phyloP scores from a whole-genome alignment of 139 green algal species.

The Auxenochlorella pyrenoidosa region DNA sequence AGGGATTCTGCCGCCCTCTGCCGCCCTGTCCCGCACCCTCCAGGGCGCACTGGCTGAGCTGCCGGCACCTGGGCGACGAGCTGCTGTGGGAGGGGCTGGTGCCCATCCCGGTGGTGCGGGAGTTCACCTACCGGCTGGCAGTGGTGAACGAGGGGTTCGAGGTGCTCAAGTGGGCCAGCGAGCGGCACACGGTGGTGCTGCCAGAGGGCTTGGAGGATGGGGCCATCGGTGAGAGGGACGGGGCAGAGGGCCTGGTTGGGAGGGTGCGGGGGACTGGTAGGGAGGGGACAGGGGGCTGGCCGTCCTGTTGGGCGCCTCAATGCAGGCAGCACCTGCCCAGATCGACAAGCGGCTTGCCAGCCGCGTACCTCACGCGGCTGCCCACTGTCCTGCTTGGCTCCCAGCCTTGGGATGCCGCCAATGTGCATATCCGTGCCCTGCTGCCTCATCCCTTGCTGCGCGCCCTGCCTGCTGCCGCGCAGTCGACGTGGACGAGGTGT shows the following conservation, averaged over 20 bases:
- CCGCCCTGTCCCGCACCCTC: not conserved
- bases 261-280: no score
- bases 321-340: no score
- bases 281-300: no score
- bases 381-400: no score
- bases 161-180: slow-evolving; percentile 57
- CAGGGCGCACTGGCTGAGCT: slow-evolving; percentile 52
- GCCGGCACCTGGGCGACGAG: slow-evolving; percentile 63
- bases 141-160: slow-evolving; percentile 46
- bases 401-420: no score
- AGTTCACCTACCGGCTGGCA: slow-evolving; percentile 71
- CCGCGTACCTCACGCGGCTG: no score
- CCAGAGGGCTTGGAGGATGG: slow-evolving; percentile 56
- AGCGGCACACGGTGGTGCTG: slow-evolving; percentile 52
- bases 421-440: no score
- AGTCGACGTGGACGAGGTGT: slow-evolving; percentile 34
- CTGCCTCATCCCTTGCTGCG: not conserved
- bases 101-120: slow-evolving; percentile 54
- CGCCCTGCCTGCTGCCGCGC: not conserved
- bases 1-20: no score
- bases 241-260: not conserved
- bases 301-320: no score
- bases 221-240: slow-evolving; percentile 54
- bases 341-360: no score
- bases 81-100: slow-evolving; percentile 79